These are phyloP conservation scores for Peribolospora kevripleyi DNA, from an alignment of 768 basidiomycete species.

Conservation along the genomic window DNA sequence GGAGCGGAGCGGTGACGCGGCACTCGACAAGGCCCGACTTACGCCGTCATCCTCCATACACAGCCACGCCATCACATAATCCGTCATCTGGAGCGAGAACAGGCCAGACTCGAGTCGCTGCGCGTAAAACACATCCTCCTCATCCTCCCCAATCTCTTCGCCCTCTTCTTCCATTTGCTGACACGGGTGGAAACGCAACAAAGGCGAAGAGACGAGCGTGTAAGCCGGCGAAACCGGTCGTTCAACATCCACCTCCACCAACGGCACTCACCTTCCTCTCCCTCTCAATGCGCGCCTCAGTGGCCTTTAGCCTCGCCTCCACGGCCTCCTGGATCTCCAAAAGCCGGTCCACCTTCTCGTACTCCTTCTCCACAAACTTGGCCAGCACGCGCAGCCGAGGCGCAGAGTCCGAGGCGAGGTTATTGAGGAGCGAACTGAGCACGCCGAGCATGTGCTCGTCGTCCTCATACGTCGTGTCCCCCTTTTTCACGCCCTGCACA, in stretches of 20 bases:
- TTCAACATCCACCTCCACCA: background rate
- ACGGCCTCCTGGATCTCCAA: conserved; percentile 62
- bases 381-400: conserved; percentile 55
- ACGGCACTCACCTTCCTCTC: conserved; percentile 37
- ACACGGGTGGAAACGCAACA: too few species aligned
- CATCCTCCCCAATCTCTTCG: conserved; percentile 35
- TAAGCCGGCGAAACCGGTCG: conserved; percentile 22
- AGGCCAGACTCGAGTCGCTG: conserved; percentile 64
- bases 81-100: conserved; percentile 68
- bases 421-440: conserved; percentile 62
- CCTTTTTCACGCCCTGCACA: conserved; percentile 35
- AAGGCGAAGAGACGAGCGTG: conserved; percentile 17
- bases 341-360: conserved; percentile 84
- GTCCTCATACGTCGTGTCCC: conserved; percentile 46
- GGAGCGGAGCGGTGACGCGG: background rate
- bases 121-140: conserved; percentile 51
- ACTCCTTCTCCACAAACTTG: conserved; percentile 80
- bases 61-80: conserved; percentile 86
- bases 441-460: conserved; percentile 69
- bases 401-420: conserved; percentile 60
- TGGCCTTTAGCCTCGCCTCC: conserved; percentile 33
- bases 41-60: conserved; percentile 97
- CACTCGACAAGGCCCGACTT: conserved; percentile 16
- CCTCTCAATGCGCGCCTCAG: conserved; percentile 22
- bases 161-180: conserved; percentile 19